A percentile compares a stretch with the other conserved stretches of the same genome.
phyloP scores from a whole-genome alignment of 768 basidiomycete species.

The button mushroom (Agaricus bisporus) region DNA sequence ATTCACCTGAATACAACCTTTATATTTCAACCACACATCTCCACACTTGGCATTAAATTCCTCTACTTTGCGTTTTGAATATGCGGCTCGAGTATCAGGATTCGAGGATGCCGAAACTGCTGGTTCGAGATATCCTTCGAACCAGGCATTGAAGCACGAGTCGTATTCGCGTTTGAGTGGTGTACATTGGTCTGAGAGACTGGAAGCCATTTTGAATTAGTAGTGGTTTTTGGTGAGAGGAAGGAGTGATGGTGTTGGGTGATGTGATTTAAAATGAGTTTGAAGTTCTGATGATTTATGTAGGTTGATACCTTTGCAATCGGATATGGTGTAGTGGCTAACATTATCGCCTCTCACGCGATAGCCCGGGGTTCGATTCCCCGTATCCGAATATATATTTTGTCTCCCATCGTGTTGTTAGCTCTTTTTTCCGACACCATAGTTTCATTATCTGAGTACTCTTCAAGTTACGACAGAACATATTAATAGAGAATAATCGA shows the following conservation, averaged over 20 bases:
- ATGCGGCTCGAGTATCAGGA: constrained; percentile 44
- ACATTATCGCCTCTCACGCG: constrained; percentile 18
- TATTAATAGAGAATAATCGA: neutral
- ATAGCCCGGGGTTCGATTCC: constrained; percentile 13
- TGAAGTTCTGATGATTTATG: neutral
- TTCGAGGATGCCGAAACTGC: constrained; percentile 40
- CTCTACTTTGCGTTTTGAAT: constrained; percentile 74
- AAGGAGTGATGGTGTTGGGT: neutral
- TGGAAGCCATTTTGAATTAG: constrained; percentile 60
- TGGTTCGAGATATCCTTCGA: constrained; percentile 93
- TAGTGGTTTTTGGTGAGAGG: neutral
- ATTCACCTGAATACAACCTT: constrained; percentile 71
- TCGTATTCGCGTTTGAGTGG: constrained; percentile 88
- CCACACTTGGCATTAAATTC: constrained; percentile 89
- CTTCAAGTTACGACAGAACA: neutral
- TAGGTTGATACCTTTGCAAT: neutral
- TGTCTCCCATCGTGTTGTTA: neutral
- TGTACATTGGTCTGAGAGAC: constrained; percentile 81
- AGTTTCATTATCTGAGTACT: neutral
- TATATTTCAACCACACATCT: constrained; percentile 74
- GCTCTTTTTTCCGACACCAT: neutral
- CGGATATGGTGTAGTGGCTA: constrained; percentile 19
- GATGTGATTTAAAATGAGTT: neutral
- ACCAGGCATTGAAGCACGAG: constrained; percentile 95
- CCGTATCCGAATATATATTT: constrained; percentile 5